Conservation (phyloP, 176 grass and related monocot genomes). For the Oryza punctata region DNA sequence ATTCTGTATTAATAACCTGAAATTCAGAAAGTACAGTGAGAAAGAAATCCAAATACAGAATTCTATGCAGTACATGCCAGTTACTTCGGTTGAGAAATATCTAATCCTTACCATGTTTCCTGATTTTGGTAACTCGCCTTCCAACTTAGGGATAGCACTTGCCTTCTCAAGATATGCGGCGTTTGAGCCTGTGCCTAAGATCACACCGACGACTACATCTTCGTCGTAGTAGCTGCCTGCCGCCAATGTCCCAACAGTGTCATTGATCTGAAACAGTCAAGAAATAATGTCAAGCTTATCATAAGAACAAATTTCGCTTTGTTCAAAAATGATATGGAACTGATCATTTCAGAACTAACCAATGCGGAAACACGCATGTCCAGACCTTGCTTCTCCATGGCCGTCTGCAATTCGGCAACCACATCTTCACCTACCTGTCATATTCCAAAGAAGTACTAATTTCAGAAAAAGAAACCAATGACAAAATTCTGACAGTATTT, state of each 20-base stretch:
- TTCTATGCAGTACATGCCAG: background rate
- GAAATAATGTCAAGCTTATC: background rate
- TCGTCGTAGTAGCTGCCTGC: slow-evolving; percentile 67
- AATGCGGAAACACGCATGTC: slow-evolving; percentile 70
- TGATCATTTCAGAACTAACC: slow-evolving; percentile 46
- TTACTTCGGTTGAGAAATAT: background rate
- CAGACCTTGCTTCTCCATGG: slow-evolving; percentile 68
- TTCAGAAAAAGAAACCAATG: slow-evolving; percentile 27
- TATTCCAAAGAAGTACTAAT: background rate
- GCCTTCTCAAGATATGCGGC: slow-evolving; percentile 64
- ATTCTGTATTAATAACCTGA: slow-evolving; percentile 72
- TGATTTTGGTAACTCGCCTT: slow-evolving; percentile 43
- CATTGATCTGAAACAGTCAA: slow-evolving; percentile 68
- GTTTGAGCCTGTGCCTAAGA: slow-evolving; percentile 74
- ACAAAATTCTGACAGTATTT: background rate
- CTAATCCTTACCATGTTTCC: slow-evolving; percentile 52
- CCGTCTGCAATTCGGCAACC: slow-evolving; percentile 59
- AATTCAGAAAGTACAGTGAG: slow-evolving; percentile 17
- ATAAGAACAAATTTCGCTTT: background rate
- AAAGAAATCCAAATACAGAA: background rate
- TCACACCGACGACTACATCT: slow-evolving; percentile 54
- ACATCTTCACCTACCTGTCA: slow-evolving; percentile 76
- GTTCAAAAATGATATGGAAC: background rate
- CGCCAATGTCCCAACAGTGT: slow-evolving; percentile 79
- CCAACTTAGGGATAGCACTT: slow-evolving; percentile 51